Conservation (phyloP, 768 basidiomycete species). For the Crassisporium funariophilum region DNA sequence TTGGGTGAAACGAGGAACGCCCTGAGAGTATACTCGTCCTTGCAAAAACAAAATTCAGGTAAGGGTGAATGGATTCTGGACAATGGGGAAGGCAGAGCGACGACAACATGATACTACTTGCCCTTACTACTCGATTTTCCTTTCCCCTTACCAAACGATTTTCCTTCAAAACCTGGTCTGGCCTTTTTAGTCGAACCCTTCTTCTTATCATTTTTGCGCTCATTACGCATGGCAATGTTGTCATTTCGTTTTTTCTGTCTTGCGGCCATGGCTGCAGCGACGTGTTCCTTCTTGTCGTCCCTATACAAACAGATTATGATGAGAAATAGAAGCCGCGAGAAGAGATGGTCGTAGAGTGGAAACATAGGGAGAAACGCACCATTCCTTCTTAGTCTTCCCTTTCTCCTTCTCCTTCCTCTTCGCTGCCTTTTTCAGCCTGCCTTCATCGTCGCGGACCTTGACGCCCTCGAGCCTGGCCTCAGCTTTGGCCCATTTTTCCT, state of each 20-base stretch:
- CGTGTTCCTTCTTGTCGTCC: constrained; percentile 84
- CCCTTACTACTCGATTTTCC: constrained; percentile 35
- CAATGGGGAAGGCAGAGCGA: too few species aligned
- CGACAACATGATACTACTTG: constrained; percentile 25
- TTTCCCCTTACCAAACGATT: constrained; percentile 66
- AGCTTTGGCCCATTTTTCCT: constrained; percentile 89
- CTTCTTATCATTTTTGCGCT: constrained; percentile 68
- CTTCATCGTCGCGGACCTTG: constrained; percentile 89
- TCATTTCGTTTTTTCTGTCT: constrained; percentile 89
- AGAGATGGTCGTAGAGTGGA: too few species aligned
- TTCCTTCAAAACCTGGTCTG: constrained; percentile 88
- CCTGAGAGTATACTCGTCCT: too few species aligned
- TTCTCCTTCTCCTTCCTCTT: constrained; percentile 95
- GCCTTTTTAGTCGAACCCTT: constrained; percentile 53
- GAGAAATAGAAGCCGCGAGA: not conserved
- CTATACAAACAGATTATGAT: constrained; percentile 40
- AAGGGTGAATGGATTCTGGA: too few species aligned
- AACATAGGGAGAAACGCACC: constrained; percentile 60
- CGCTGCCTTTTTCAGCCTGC: constrained; percentile 84
- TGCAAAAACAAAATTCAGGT: too few species aligned
- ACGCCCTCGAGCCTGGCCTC: constrained; percentile 85
- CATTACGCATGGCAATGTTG: constrained; percentile 86
- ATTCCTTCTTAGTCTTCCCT: constrained; percentile 77
- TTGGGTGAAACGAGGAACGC: too few species aligned
- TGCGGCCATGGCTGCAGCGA: constrained; percentile 74